phyloP scores from a whole-genome alignment of 345 rosid species.

The Gynandropsis gynandra region DNA sequence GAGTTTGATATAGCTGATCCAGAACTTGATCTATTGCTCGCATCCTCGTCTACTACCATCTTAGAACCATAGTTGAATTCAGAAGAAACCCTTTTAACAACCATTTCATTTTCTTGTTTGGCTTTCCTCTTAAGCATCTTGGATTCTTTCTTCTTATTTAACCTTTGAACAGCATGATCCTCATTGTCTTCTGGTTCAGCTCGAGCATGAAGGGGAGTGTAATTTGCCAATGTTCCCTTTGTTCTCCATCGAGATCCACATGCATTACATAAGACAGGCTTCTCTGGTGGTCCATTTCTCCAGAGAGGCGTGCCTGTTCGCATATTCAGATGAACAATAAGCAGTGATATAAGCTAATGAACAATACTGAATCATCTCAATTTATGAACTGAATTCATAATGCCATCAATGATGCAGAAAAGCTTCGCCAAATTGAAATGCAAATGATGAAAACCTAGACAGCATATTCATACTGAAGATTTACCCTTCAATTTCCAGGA shows the following conservation, averaged over 20 bases:
- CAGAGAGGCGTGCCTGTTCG: conserved; percentile 83
- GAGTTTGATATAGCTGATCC: conserved; percentile 95
- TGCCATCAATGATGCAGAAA: too few relatives aligned
- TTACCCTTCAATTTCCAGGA: background rate
- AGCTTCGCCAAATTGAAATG: too few relatives aligned
- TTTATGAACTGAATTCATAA: too few relatives aligned
- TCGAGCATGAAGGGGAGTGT: conserved; percentile 73
- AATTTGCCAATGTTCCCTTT: conserved; percentile 78
- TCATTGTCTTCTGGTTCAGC: conserved; percentile 55
- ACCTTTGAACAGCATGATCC: conserved; percentile 49
- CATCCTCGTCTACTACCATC: conserved; percentile 66
- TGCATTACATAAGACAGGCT: conserved; percentile 97
- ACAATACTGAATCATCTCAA: too few relatives aligned
- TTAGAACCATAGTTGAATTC: conserved; percentile 49
- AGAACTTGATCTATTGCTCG: conserved; percentile 88
- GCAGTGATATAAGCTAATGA: background rate
- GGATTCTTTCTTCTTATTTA: conserved; percentile 55
- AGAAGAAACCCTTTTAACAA: conserved; percentile 31
- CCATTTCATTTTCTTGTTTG: conserved; percentile 36
- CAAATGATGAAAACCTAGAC: background rate
- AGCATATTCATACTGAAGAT: conserved; percentile 10
- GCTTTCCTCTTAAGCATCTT: conserved; percentile 71
- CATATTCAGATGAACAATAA: background rate
- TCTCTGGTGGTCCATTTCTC: conserved; percentile 98
- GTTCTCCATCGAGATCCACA: conserved; percentile 97